These are phyloP conservation scores for Boechera stricta DNA, from an alignment of 345 rosid species.

Conservation along the genomic window DNA sequence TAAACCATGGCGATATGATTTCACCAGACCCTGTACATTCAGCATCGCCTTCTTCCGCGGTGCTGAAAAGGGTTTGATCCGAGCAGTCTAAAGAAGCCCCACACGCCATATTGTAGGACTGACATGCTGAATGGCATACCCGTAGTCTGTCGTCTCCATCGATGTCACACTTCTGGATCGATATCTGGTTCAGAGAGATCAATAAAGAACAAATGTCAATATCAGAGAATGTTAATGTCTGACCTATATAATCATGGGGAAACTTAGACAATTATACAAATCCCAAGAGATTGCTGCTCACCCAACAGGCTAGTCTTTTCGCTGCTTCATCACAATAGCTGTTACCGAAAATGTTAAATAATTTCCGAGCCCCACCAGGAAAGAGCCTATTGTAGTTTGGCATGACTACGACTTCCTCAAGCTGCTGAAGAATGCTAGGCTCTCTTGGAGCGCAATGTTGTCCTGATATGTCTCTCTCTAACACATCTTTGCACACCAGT, in stretches of 20 bases:
- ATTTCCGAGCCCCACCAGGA: slow-evolving; percentile 86
- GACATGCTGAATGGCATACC: slow-evolving; percentile 94
- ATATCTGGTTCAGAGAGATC: slow-evolving; percentile 62
- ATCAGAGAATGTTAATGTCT: slow-evolving; percentile 9
- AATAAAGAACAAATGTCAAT: slow-evolving; percentile 12
- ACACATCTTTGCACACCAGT: slow-evolving; percentile 82
- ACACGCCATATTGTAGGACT: slow-evolving; percentile 86
- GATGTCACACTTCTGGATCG: slow-evolving; percentile 92
- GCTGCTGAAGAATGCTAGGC: slow-evolving; percentile 86
- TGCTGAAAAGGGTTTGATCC: slow-evolving; percentile 94
- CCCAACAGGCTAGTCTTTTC: slow-evolving; percentile 97
- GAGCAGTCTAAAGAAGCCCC: slow-evolving; percentile 98
- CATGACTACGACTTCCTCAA: slow-evolving; percentile 96
- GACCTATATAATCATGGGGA: not conserved
- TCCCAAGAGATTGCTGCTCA: slow-evolving; percentile 37
- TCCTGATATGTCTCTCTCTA: slow-evolving; percentile 74
- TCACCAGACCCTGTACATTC: slow-evolving; percentile 91
- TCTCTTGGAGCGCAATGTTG: slow-evolving; percentile 98
- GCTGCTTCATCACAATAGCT: slow-evolving; percentile 90
- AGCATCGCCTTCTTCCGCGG: slow-evolving; percentile 71
- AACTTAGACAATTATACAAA: not conserved
- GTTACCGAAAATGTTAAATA: slow-evolving; percentile 77
- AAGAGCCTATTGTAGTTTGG: slow-evolving; percentile 92
- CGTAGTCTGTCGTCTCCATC: slow-evolving; percentile 96
- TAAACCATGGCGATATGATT: slow-evolving; percentile 61